Conservation (phyloP, 805 yeast species). For the Pichia pseudocactophila region DNA sequence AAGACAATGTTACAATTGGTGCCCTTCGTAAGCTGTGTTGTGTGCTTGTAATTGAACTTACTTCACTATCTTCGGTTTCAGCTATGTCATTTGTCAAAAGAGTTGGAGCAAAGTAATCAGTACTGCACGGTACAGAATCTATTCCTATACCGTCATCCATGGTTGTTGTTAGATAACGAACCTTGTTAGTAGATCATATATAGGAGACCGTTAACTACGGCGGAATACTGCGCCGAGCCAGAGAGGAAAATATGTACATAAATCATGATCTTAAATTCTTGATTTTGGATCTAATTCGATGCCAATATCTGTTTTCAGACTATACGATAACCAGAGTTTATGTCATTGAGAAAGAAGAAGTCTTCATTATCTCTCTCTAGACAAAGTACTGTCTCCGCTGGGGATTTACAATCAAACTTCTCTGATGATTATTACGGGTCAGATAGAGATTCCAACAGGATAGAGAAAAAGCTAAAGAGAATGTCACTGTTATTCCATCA, state of each 20-base stretch:
- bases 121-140: slow-evolving; percentile 5
- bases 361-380: slow-evolving; percentile 4
- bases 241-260: no score
- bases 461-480: slow-evolving; percentile 6
- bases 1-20: neutral
- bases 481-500: slow-evolving; percentile 9
- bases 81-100: slow-evolving; percentile 2
- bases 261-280: no score
- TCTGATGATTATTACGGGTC: neutral
- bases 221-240: no score
- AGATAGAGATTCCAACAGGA: neutral
- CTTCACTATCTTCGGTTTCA: neutral
- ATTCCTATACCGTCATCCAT: neutral
- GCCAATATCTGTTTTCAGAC: no score
- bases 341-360: slow-evolving; percentile 4
- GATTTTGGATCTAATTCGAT: no score
- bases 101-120: slow-evolving; percentile 7
- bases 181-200: no score
- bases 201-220: no score
- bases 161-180: no score
- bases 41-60: neutral
- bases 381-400: neutral
- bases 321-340: neutral
- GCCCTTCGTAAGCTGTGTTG: slow-evolving; percentile 1
- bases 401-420: neutral